Base-by-base conservation (phyloP, 139 green algal species). In the Zygnema circumcarinatum region DNA sequence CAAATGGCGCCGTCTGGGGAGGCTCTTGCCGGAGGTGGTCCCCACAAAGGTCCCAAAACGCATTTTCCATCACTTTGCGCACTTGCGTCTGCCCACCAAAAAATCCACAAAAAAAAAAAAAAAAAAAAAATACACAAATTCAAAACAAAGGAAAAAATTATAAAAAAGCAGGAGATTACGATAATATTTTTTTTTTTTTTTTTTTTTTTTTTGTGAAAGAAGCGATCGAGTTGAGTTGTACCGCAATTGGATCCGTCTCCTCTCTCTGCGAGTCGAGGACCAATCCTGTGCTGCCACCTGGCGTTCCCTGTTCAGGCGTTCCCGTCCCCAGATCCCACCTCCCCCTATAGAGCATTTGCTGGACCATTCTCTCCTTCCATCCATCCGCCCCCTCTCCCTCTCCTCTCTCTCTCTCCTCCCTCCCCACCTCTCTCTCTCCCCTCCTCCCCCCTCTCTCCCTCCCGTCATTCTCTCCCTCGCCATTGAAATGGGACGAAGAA, bases 21-120 rank as follows among this genome's bases (percentile, higher is more conserved):
- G 79, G 33, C 20, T 84, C 79, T 38, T 76, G 7, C 54, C 72
- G 47, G 11, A 84, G 47, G 56, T 52, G 35, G 35, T 81, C 39
- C 7, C 35, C 7, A 42, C 72, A 41, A 11, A 52, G 7, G 16
- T 84, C 76, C 76, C 76, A 84, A 52, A 84, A 84, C 39, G 76
- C 76, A 52, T 52, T 76, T 52, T 84, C 76, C 76, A 84, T 81
- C 47, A 52, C 68, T 38, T 41, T 40, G 7, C 76, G 76, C 16
- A 81, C 76, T 11, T 52, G 7, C 7, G 56, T 16, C 40, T 84
- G 76, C 76, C 56, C 29, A 35, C 56, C 29, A 29, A 72, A 29
- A 16, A 16, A 25, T 7, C 16, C 16, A 16, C 7, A 62, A 62
- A 62, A 62, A 62, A 62, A 62, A 16, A 62, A 62, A 62, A 7